Percentiles rank a stretch among this genome's conserved stretches.
These are phyloP conservation scores for Myxozyma monticola DNA, from an alignment of 805 yeast species.

Conservation along the genomic window DNA sequence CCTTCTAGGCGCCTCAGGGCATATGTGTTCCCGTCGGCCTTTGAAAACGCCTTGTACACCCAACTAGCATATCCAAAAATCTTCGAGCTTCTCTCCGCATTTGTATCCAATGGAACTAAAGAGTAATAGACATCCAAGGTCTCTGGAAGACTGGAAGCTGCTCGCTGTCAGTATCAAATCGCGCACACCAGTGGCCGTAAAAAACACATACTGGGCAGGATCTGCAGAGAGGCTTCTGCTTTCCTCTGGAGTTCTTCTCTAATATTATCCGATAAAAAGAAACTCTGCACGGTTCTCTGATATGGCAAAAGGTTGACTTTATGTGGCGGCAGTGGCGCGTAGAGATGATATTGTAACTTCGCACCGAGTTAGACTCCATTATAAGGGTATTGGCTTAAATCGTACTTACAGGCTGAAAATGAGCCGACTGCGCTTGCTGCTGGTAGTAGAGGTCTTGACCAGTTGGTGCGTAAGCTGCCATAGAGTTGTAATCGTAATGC, in stretches of 20 bases:
- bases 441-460: conserved; percentile 33
- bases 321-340: conserved; percentile 86
- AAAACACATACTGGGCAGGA: conserved; percentile 43
- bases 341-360: conserved; percentile 71
- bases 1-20: conserved; percentile 71
- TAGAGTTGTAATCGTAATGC: conserved; percentile 16
- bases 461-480: conserved; percentile 8
- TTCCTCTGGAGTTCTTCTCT: conserved; percentile 70
- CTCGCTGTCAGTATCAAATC: background rate
- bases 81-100: conserved; percentile 41
- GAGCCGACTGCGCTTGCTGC: conserved; percentile 34
- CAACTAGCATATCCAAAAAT: conserved; percentile 59
- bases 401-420: conserved; percentile 30
- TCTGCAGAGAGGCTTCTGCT: conserved; percentile 78
- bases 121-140: conserved; percentile 82
- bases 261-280: conserved; percentile 72
- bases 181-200: background rate
- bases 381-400: too few species aligned
- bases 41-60: conserved; percentile 77
- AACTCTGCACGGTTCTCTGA: conserved; percentile 64
- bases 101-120: conserved; percentile 73
- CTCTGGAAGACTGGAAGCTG: conserved; percentile 63
- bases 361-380: background rate
- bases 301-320: conserved; percentile 62
- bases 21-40: conserved; percentile 74